Evolutionary conservation across 2,329 filamentous ascomycete species (phyloP).

Genomic region (Leptographium galeiforme): DNA sequence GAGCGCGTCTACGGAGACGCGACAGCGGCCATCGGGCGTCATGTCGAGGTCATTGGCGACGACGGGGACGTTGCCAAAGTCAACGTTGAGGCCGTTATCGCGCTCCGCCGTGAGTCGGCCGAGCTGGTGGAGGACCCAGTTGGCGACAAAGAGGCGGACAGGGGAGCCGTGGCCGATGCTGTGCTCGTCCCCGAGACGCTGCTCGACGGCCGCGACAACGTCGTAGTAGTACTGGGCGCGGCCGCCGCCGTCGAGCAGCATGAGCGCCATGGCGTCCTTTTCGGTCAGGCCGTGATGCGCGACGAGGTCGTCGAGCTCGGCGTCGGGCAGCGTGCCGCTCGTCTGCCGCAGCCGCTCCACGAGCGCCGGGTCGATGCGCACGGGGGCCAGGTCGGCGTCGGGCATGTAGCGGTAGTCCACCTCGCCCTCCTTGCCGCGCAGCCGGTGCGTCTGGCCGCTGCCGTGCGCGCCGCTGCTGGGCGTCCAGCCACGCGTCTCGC

Average conservation of each 20-base stretch:
- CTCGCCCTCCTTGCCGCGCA: slow-evolving; percentile 90
- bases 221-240: slow-evolving; percentile 72
- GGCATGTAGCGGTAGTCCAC: slow-evolving; percentile 99
- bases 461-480: slow-evolving; percentile 36
- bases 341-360: slow-evolving; percentile 47
- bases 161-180: no score
- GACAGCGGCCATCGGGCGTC: slow-evolving; percentile 33
- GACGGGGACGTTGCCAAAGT: background rate
- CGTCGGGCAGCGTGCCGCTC: slow-evolving; percentile 61
- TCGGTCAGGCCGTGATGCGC: slow-evolving; percentile 52
- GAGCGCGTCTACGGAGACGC: slow-evolving; percentile 32
- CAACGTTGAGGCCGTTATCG: slow-evolving; percentile 7
- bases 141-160: slow-evolving; percentile 31
- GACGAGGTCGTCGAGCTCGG: slow-evolving; percentile 49
- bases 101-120: slow-evolving; percentile 49
- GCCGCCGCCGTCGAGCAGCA: slow-evolving; percentile 63
- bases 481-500: slow-evolving; percentile 89
- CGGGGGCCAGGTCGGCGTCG: slow-evolving; percentile 75
- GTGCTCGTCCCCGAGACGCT: background rate
- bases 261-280: slow-evolving; percentile 73
- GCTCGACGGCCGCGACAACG: slow-evolving; percentile 38
- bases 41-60: slow-evolving; percentile 13
- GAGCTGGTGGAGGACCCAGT: slow-evolving; percentile 64
- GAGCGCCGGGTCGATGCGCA: slow-evolving; percentile 61
- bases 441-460: slow-evolving; percentile 62